Base-by-base conservation (phyloP, 345 rosid species). In the Citrus hindsii region DNA sequence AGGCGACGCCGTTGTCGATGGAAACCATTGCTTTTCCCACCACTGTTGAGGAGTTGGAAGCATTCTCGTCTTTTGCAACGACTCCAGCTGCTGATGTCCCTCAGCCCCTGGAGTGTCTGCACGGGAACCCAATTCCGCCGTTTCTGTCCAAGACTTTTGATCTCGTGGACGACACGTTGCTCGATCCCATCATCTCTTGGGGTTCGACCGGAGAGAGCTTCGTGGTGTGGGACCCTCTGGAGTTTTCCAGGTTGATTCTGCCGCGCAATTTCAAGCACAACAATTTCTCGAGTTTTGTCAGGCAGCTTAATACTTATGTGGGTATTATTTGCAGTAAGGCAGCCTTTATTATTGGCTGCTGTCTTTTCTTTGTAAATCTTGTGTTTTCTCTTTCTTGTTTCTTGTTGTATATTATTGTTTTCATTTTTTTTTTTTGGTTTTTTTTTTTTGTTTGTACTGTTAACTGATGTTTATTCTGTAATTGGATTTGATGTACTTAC, bases 301-400 rank as follows among this genome's bases (percentile, higher is more conserved):
- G 99, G 71, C 99, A 96, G 85, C 91, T 96, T 71, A 96, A 94
- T 83, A 96, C 99, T 87, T 96, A 94, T 77, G 99, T 96, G 80
- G 85, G 98, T 93, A 95, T 88, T 53, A 53, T 53, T 53, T 79
- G 79, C 74, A 76, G 68, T 73, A 78, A 67, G 64, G 67, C 79
- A 76, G 86, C 79, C 81, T 83, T 53, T 53, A 53, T 53, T 65
- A 32, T 62, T 67, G 86, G 87, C 87, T 85, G 72, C 61, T 72
- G 82, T 71, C 77, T 53, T 22, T 77, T 33, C 22, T 86, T 69
- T 81, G 62, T 83, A 78, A 19, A 37, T 80, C 53, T 56, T 82
- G 53, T 56, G 9, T 32, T 30, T n/a, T 69, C 12, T 28, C 18
- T 46, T 14, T 22, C 16, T 61, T 14, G 35, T 76, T 77, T 37